Evolutionary conservation across 345 rosid genomes (phyloP).

Genomic region (Citrus reticulata): DNA sequence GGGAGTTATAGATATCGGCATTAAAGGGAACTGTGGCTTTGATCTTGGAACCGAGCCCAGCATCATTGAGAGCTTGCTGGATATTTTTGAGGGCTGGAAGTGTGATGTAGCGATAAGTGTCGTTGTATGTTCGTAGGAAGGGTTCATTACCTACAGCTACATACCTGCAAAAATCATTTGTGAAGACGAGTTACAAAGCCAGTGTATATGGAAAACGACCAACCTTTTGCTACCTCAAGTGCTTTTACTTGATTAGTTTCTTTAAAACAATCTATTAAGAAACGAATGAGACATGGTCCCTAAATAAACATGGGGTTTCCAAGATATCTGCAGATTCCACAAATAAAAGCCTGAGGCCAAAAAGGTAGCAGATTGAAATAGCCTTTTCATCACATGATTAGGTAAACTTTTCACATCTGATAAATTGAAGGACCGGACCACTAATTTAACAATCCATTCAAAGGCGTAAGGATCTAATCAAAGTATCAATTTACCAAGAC

Average conservation of each 20-base stretch:
- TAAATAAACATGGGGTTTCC: not conserved
- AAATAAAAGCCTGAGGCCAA: not conserved
- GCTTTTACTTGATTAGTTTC: not conserved
- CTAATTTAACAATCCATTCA: not conserved
- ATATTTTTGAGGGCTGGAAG: constrained; percentile 69
- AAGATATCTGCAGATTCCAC: not conserved
- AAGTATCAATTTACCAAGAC: not conserved
- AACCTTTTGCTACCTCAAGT: not conserved
- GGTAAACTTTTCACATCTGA: not conserved
- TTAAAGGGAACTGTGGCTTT: constrained; percentile 73
- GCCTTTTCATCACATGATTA: not conserved
- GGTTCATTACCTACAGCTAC: constrained; percentile 86
- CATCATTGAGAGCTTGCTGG: constrained; percentile 61
- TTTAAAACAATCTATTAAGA: not conserved
- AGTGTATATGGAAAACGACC: not conserved
- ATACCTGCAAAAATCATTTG: constrained; percentile 35
- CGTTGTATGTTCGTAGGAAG: constrained; percentile 59
- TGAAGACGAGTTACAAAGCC: not conserved
- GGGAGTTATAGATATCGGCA: constrained; percentile 65
- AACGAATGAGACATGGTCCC: not conserved
- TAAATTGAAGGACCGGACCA: not conserved
- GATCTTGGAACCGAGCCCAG: constrained; percentile 37
- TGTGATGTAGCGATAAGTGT: constrained; percentile 38
- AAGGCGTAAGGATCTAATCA: not conserved
- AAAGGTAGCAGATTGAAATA: not conserved